phyloP scores from a whole-genome alignment of 495 filamentous ascomycete genomes.

The Saxophila tyrrhenica region DNA sequence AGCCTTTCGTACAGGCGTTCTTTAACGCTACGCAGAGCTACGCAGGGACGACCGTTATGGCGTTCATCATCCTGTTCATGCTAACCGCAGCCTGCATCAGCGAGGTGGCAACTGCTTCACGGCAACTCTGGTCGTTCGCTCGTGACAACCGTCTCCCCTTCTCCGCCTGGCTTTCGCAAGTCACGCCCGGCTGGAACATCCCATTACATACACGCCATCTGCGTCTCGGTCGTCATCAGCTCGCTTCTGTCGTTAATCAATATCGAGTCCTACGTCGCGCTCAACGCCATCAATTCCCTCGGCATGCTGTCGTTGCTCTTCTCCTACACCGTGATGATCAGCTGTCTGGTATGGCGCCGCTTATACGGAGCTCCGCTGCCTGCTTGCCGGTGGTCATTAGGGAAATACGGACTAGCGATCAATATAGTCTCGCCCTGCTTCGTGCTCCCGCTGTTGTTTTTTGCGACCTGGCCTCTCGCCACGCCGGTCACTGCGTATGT shows the following conservation, averaged over 20 bases:
- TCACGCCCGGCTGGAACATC: constrained; percentile 18
- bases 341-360: constrained; percentile 3
- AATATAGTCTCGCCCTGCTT: constrained; percentile 15
- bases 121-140: constrained; percentile 15
- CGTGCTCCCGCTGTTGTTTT: constrained; percentile 21
- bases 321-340: constrained; percentile 13
- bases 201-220: constrained; percentile 6
- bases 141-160: neutral
- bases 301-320: constrained; percentile 3
- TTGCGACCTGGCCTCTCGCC: constrained; percentile 13
- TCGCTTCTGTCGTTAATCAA: constrained; percentile 45
- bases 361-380: neutral
- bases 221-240: neutral
- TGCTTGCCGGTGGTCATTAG: constrained; percentile 1
- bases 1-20: constrained; percentile 9
- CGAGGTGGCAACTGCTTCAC: constrained; percentile 5
- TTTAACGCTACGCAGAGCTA: constrained; percentile 9
- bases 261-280: constrained; percentile 39
- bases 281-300: constrained; percentile 44
- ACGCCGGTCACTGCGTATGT: constrained; percentile 3
- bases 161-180: neutral
- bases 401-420: constrained; percentile 5
- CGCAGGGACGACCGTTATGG: constrained; percentile 19
- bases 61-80: constrained; percentile 3
- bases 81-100: constrained; percentile 2